Evolutionary conservation across 2,329 filamentous ascomycete species (phyloP).

Genomic region (Fusarium dimerum): DNA sequence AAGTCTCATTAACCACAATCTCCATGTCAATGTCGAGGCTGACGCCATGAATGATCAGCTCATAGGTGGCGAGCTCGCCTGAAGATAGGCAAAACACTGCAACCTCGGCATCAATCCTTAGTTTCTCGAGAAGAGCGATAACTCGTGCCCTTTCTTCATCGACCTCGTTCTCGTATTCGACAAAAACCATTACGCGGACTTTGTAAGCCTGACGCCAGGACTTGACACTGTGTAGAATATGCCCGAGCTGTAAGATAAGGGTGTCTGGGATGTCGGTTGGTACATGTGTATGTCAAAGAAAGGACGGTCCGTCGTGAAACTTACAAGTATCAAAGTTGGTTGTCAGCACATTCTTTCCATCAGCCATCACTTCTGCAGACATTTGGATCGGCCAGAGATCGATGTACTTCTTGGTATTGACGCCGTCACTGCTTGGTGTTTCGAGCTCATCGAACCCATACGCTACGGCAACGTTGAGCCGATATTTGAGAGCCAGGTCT

Average conservation of each 20-base stretch:
- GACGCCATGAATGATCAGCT: slow-evolving; percentile 75
- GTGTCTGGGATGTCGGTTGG: slow-evolving; percentile 50
- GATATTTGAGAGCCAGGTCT: slow-evolving; percentile 74
- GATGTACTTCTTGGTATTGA: slow-evolving; percentile 73
- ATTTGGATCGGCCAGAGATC: slow-evolving; percentile 94
- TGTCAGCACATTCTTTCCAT: slow-evolving; percentile 69
- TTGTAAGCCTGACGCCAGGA: slow-evolving; percentile 75
- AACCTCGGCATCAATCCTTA: slow-evolving; percentile 79
- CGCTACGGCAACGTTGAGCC: slow-evolving; percentile 82
- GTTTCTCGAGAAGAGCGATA: slow-evolving; percentile 72
- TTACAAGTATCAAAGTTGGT: slow-evolving; percentile 90
- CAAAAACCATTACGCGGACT: slow-evolving; percentile 80
- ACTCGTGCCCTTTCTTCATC: slow-evolving; percentile 75
- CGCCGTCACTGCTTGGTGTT: slow-evolving; percentile 61
- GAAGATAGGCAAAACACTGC: slow-evolving; percentile 81
- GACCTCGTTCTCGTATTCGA: slow-evolving; percentile 84
- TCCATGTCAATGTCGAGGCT: slow-evolving; percentile 55
- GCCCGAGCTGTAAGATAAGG: slow-evolving; percentile 82
- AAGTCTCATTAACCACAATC: slow-evolving; percentile 62
- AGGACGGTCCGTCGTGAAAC: slow-evolving; percentile 25
- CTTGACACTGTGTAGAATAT: slow-evolving; percentile 78
- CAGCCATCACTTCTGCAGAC: slow-evolving; percentile 77
- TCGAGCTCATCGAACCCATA: slow-evolving; percentile 79
- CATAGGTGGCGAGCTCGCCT: slow-evolving; percentile 71
- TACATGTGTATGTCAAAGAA: slow-evolving; percentile 1